Conservation (phyloP, 495 filamentous ascomycete genomes). For the Penicillium atrosanguineum region DNA sequence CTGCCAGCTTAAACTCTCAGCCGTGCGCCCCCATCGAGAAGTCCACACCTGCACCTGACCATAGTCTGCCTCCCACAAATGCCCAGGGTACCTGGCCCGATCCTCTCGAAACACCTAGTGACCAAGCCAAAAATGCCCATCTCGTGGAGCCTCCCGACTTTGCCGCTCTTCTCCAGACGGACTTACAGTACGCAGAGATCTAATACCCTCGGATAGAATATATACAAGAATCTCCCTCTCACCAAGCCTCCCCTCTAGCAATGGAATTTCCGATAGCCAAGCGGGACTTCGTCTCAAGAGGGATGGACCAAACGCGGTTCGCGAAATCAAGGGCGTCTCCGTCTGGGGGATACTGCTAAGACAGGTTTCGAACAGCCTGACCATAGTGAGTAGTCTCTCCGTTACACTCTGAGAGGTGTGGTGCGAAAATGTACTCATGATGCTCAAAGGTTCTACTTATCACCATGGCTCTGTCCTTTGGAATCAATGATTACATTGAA, state of each 20-base stretch:
- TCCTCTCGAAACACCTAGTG: neutral
- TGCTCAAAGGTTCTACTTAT: constrained; percentile 67
- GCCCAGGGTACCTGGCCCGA: constrained; percentile 3
- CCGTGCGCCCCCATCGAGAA: constrained; percentile 9
- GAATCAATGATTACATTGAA: constrained; percentile 76
- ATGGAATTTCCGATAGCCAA: constrained; percentile 57
- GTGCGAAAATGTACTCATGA: neutral
- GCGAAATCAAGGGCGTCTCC: constrained; percentile 54
- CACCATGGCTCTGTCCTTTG: constrained; percentile 81
- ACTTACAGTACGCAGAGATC: constrained; percentile 24
- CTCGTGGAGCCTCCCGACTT: constrained; percentile 26
- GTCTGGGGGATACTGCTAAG: constrained; percentile 55
- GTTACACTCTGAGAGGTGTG: neutral
- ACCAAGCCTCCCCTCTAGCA: constrained; percentile 11
- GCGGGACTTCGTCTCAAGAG: constrained; percentile 52
- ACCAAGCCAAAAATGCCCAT: constrained; percentile 23
- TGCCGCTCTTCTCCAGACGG: constrained; percentile 26
- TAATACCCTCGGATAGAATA: neutral
- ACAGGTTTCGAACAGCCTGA: constrained; percentile 65
- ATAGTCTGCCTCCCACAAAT: neutral
- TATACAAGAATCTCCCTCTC: neutral
- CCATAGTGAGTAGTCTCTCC: constrained; percentile 40
- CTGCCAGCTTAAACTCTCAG: constrained; percentile 17
- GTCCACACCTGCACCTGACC: constrained; percentile 1
- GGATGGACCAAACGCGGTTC: constrained; percentile 60